Conservation (phyloP, 441 rosid species). For the Bocquillonia castaneifolia region DNA sequence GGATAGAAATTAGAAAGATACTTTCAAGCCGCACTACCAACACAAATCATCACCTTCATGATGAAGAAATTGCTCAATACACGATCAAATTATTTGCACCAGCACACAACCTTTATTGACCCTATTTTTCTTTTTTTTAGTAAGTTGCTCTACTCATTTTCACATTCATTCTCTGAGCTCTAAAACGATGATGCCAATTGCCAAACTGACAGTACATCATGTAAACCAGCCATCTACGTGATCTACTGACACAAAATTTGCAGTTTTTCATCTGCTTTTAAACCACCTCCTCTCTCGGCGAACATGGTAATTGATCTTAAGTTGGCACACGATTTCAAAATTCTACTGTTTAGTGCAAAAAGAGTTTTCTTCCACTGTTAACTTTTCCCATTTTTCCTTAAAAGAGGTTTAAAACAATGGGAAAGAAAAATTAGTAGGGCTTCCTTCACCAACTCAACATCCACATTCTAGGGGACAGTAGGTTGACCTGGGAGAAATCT, state of each 20-base stretch:
- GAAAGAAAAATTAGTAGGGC: neutral
- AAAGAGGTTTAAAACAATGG: neutral
- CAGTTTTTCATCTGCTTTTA: no score
- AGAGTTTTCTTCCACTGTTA: neutral
- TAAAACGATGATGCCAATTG: neutral
- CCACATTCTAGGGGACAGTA: neutral
- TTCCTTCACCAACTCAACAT: no score
- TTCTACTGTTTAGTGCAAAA: neutral
- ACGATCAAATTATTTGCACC: no score
- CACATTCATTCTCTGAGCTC: neutral
- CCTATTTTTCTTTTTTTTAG: neutral
- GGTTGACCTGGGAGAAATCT: neutral
- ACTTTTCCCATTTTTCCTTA: neutral
- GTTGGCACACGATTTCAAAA: neutral
- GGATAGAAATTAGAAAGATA: neutral
- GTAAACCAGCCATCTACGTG: no score
- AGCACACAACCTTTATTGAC: neutral
- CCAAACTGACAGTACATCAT: neutral
- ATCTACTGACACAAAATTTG: neutral
- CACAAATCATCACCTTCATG: neutral
- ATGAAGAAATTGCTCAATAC: neutral
- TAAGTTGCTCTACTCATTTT: neutral
- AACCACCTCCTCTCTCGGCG: neutral
- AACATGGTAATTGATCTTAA: neutral
- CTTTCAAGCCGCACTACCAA: conserved; percentile 15